Base-by-base conservation (phyloP, 2,329 filamentous ascomycete genomes). In the Mollisiaceae sp. region DNA sequence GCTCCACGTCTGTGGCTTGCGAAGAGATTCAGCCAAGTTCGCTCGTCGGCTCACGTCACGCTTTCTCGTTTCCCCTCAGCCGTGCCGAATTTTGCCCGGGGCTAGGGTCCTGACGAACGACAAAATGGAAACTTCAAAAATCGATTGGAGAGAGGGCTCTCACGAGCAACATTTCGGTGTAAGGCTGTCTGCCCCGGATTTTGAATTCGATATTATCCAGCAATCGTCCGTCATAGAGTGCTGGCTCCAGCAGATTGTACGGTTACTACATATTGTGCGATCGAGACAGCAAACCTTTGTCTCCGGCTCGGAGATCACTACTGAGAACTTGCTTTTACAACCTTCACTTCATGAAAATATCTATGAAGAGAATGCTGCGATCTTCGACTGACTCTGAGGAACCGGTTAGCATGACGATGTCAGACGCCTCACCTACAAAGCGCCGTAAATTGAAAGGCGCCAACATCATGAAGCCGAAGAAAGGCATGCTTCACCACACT, bases 361-460 rank as follows among this genome's bases (percentile, higher is more conserved):
- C 22, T 41, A 54, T 38, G 59, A 50, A 50, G 50, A 27, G 50
- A 18, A 11, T 35, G 4, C 50, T 54, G 18, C 50, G 50, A 12
- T 54, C 27, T 24, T 27, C 38, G 24, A 59, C 43, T 22, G 24
- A 36, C 43, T 52, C 43, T 54, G n/a, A 60, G 22, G 35, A 24
- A 54, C 9, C 50, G 18, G 50, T 18, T 54, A 54, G 27, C 43
- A 24, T 39, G 36, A 68, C 52, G 20, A 68, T 70, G 67, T 62
- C 57, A 24, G 66, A 71, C 43, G 50, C 41, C 22, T 67, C 66
- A 32, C 62, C 69, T 45, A 66, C 66, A 15, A 74, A 73, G 61
- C 72, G 71, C 35, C 66, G 71, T 15, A 74, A 71, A 63, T 67
- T 67, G 14, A 68, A 59, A 64, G 66, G 69, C 54, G 35, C 39